A percentile compares a stretch with the other conserved stretches of the same genome.
Conservation (phyloP, 2,329 filamentous ascomycete species). For the Penicillium rolfsii region DNA sequence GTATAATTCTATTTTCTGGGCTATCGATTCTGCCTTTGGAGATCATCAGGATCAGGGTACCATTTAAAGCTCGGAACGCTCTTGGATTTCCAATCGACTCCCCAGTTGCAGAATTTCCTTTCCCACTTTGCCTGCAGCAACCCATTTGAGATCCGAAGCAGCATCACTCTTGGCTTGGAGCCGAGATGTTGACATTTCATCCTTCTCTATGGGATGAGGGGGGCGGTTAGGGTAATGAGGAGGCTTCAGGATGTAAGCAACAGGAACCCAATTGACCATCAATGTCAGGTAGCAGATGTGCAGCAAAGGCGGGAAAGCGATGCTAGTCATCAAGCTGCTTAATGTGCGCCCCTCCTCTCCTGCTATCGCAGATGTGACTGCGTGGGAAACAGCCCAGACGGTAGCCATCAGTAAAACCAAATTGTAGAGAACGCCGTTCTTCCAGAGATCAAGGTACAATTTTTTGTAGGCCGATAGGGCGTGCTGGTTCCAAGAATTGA, state of each 20-base stretch:
- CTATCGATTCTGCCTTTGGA: background rate
- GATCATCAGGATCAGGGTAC: background rate
- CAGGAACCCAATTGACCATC: constrained; percentile 26
- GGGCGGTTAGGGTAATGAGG: constrained; percentile 18
- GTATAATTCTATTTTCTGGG: background rate
- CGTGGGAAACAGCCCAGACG: constrained; percentile 8
- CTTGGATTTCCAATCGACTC: constrained; percentile 11
- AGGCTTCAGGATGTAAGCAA: constrained; percentile 26
- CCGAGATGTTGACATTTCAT: background rate
- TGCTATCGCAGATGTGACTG: background rate
- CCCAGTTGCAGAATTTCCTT: constrained; percentile 11
- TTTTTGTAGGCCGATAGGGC: constrained; percentile 9
- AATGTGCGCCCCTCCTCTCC: background rate
- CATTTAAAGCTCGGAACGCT: constrained; percentile 5
- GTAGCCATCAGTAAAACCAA: constrained; percentile 19
- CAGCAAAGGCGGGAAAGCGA: constrained; percentile 31
- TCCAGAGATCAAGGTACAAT: constrained; percentile 21
- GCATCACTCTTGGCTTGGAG: background rate
- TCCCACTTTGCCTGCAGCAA: constrained; percentile 6
- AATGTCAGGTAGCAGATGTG: constrained; percentile 25
- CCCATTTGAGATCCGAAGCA: background rate
- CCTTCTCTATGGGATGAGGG: background rate
- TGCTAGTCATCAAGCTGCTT: constrained; percentile 16
- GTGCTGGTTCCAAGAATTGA: constrained; percentile 31
- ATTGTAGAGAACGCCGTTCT: constrained; percentile 26